Evolutionary conservation across 1,284 basidiomycete species (phyloP).

Genomic region (Golubevia sp.): DNA sequence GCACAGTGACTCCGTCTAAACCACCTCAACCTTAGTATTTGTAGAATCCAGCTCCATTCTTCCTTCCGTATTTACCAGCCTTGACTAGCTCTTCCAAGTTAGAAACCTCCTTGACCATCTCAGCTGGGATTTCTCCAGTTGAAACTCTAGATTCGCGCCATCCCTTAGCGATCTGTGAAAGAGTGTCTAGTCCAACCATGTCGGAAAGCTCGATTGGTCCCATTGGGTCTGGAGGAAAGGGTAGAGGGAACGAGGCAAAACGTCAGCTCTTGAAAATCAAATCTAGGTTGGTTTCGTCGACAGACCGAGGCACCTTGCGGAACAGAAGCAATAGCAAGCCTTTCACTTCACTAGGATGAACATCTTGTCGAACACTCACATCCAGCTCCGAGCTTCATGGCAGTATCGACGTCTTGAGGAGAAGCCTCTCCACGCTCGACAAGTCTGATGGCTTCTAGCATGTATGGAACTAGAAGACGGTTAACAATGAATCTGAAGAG

Average conservation of each 20-base stretch:
- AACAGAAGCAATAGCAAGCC: too few relatives aligned
- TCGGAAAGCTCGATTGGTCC: conserved; percentile 68
- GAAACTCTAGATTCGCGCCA: conserved; percentile 66
- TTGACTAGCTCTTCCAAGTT: conserved; percentile 66
- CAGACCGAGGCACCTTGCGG: too few relatives aligned
- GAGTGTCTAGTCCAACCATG: conserved; percentile 66
- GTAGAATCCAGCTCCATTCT: conserved; percentile 66
- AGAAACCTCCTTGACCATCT: conserved; percentile 64
- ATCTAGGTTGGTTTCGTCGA: too few relatives aligned
- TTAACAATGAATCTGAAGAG: conserved; percentile 66
- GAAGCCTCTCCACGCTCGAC: conserved; percentile 68
- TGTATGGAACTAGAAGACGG: conserved; percentile 66
- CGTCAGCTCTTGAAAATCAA: too few relatives aligned
- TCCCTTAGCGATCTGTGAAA: conserved; percentile 65
- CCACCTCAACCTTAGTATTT: too few relatives aligned
- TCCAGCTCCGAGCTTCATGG: conserved; percentile 70
- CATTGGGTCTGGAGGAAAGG: conserved; percentile 47
- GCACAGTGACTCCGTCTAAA: too few relatives aligned
- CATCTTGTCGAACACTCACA: too few relatives aligned
- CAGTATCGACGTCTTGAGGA: conserved; percentile 67
- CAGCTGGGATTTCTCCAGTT: conserved; percentile 62
- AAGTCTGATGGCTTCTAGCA: conserved; percentile 68
- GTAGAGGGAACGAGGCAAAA: neutral
- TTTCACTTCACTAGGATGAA: too few relatives aligned
- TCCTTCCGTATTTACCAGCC: conserved; percentile 67